Evolutionary conservation across 495 filamentous ascomycete genomes (phyloP).

Genomic region (Penicillium psychrofluorescens): DNA sequence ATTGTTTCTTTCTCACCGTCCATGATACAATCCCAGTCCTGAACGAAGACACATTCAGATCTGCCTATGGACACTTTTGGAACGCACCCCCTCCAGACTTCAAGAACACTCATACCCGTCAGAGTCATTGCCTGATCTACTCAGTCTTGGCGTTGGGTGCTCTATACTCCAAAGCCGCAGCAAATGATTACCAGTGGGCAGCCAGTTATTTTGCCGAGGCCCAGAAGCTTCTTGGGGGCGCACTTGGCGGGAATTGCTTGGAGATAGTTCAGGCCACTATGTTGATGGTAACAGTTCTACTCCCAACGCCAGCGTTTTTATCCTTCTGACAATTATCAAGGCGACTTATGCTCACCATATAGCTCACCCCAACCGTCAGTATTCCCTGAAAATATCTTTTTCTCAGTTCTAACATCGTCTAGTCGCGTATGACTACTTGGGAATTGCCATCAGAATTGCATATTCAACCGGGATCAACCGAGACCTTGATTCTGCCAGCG

Average conservation of each 20-base stretch:
- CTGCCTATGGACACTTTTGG: neutral
- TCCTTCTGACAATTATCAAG: neutral
- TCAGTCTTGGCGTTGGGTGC: conserved; percentile 2
- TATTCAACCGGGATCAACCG: conserved; percentile 8
- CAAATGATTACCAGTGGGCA: neutral
- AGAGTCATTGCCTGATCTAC: neutral
- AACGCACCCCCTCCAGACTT: neutral
- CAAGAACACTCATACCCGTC: neutral
- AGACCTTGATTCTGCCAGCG: neutral
- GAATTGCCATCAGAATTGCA: conserved; percentile 11
- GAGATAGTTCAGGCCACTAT: conserved; percentile 1
- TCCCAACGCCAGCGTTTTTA: neutral
- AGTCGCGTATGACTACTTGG: conserved; percentile 9
- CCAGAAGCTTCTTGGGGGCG: neutral
- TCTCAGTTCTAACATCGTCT: neutral
- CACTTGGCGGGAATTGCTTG: neutral
- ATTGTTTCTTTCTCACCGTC: neutral
- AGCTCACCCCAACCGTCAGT: conserved; percentile 1
- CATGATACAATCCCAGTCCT: neutral
- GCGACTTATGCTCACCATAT: conserved; percentile 2
- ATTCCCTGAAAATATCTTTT: neutral
- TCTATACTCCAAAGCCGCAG: neutral
- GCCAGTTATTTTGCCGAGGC: neutral
- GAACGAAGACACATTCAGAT: neutral
- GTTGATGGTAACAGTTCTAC: neutral